Evolutionary conservation across 148 eudicot species (phyloP).

Genomic region (Vaccinium vitisidaea): DNA sequence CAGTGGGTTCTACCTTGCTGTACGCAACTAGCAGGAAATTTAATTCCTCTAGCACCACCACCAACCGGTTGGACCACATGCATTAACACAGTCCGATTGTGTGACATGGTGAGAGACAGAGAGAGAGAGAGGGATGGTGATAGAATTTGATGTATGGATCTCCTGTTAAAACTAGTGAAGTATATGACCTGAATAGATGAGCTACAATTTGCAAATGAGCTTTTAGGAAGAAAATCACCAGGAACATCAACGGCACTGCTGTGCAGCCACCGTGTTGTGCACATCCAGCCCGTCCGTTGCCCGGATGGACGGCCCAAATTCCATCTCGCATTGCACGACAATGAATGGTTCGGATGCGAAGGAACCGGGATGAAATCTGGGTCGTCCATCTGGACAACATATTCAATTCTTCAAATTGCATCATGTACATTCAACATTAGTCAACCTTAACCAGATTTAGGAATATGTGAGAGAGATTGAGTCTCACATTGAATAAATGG

Average conservation of each 20-base stretch:
- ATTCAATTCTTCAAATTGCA: neutral
- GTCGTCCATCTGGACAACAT: too few species aligned
- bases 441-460: neutral
- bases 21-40: neutral
- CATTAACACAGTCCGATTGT: neutral
- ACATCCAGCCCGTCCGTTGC: too few species aligned
- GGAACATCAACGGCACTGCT: neutral
- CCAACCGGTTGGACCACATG: neutral
- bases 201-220: neutral
- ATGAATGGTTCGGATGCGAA: too few species aligned
- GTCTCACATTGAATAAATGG: too few species aligned
- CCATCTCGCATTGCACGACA: too few species aligned
- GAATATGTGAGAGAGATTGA: neutral
- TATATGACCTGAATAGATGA: neutral
- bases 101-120: neutral
- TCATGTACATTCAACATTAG: neutral
- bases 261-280: too few species aligned
- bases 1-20: neutral
- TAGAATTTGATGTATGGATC: neutral
- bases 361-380: too few species aligned
- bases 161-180: neutral
- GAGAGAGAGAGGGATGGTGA: neutral
- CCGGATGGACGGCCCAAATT: too few species aligned
- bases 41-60: neutral
- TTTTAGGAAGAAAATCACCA: neutral